These are phyloP conservation scores for Trichoderma sp. DNA, from an alignment of 2,329 filamentous ascomycete species.

Conservation along the genomic window DNA sequence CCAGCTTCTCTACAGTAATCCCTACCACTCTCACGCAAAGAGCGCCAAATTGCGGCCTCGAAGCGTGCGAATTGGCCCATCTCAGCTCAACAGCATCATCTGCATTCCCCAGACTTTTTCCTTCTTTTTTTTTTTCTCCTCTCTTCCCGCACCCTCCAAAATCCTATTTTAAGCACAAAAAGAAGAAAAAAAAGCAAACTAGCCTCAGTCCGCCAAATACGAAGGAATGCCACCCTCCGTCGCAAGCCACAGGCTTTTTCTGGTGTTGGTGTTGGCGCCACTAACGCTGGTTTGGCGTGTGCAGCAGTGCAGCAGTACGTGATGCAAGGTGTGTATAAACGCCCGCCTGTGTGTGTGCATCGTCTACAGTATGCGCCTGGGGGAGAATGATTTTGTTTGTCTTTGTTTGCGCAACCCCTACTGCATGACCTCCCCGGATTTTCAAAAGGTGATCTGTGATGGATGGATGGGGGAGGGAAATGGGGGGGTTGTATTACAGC, in stretches of 20 bases:
- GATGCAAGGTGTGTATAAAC: not conserved
- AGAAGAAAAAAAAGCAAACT: not conserved
- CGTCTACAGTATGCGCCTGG: no score
- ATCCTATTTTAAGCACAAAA: not conserved
- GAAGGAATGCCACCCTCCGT: conserved; percentile 16
- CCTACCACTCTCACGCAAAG: not conserved
- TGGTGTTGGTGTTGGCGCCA: not conserved
- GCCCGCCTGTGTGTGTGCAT: not conserved
- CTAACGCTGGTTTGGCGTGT: not conserved
- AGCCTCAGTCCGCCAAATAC: conserved; percentile 11
- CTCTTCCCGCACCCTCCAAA: not conserved
- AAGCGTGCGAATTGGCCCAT: not conserved
- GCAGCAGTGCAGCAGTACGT: not conserved
- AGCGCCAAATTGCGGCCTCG: not conserved
- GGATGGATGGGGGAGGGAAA: not conserved
- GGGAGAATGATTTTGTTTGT: no score
- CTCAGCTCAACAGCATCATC: not conserved
- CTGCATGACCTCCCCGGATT: not conserved
- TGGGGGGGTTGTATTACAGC: not conserved
- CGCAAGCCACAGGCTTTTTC: conserved; percentile 1
- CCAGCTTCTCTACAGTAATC: not conserved
- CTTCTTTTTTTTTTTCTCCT: not conserved
- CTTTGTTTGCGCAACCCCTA: not conserved
- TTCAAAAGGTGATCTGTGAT: not conserved
- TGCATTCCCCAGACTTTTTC: not conserved